phyloP scores from a whole-genome alignment of 129 eudicot genomes.

The Flaveria trinervia region DNA sequence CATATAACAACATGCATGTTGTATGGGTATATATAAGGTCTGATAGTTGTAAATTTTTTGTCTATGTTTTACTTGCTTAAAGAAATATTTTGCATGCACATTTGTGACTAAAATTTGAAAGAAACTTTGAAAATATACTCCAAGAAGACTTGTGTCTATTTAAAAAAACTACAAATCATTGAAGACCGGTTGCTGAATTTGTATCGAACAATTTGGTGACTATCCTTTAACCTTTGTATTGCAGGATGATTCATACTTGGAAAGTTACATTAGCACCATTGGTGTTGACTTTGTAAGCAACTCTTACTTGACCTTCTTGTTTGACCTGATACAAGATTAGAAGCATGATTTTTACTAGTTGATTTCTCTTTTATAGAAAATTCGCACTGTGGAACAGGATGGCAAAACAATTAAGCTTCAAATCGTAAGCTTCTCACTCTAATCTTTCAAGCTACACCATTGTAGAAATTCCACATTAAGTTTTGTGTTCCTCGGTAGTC shows the following conservation, averaged over 20 bases:
- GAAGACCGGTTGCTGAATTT: neutral
- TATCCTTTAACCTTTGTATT: conserved; percentile 18
- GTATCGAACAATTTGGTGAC: neutral
- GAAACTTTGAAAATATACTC: neutral
- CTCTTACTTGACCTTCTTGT: conserved; percentile 6
- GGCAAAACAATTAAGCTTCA: conserved; percentile 91
- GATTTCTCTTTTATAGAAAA: conserved; percentile 48
- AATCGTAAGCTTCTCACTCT: conserved; percentile 50
- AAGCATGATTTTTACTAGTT: neutral
- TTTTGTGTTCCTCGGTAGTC: neutral
- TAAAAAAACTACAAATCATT: neutral
- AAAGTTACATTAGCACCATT: conserved; percentile 96
- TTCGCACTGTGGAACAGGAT: conserved; percentile 89
- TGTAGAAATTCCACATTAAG: neutral
- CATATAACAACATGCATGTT: neutral
- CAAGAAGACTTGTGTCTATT: neutral
- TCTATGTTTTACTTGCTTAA: neutral
- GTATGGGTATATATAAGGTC: neutral
- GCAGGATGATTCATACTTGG: conserved; percentile 96
- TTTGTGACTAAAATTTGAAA: neutral
- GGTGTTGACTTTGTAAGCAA: conserved; percentile 96
- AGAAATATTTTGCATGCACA: neutral
- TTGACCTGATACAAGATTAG: neutral
- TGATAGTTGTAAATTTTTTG: neutral
- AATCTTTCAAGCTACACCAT: neutral